Evolutionary conservation across 352 stramenopile species (phyloP).

Genomic region (Phytophthora cryptogea): DNA sequence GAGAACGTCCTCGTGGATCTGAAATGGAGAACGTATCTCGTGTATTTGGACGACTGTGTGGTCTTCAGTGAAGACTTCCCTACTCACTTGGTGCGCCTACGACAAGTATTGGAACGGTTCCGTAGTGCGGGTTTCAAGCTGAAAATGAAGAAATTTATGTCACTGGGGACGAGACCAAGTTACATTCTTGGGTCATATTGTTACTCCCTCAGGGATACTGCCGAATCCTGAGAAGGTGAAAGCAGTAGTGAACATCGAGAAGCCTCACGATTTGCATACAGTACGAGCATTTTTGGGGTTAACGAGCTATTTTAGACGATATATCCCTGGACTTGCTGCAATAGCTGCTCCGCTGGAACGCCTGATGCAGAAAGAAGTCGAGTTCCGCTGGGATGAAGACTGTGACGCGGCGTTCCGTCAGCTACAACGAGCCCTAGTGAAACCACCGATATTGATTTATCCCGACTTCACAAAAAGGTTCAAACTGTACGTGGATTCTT

Average conservation of each 20-base stretch:
- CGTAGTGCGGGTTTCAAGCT: background rate
- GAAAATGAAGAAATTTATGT: slow-evolving; percentile 5
- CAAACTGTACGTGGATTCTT: slow-evolving; percentile 3
- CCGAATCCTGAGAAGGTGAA: background rate
- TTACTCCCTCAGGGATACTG: background rate
- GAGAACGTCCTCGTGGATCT: background rate
- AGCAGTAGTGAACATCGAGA: background rate
- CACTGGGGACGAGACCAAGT: background rate
- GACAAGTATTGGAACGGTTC: slow-evolving; percentile 2
- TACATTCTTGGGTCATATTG: background rate
- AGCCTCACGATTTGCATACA: background rate
- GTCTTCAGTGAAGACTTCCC: background rate
- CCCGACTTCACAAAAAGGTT: slow-evolving; percentile 3
- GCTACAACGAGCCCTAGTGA: background rate
- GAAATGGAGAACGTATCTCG: background rate
- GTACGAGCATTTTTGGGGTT: background rate
- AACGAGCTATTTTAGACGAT: background rate
- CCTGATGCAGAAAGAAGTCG: background rate
- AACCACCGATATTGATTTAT: slow-evolving; percentile 6
- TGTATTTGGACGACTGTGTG: background rate
- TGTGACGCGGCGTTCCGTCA: slow-evolving; percentile 1
- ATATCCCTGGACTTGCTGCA: slow-evolving; percentile 2
- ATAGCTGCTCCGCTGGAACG: slow-evolving; percentile 4
- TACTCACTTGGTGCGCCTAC: background rate
- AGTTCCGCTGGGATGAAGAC: background rate